phyloP scores from a whole-genome alignment of 805 yeast genomes.

The Babjeviella inositovora region DNA sequence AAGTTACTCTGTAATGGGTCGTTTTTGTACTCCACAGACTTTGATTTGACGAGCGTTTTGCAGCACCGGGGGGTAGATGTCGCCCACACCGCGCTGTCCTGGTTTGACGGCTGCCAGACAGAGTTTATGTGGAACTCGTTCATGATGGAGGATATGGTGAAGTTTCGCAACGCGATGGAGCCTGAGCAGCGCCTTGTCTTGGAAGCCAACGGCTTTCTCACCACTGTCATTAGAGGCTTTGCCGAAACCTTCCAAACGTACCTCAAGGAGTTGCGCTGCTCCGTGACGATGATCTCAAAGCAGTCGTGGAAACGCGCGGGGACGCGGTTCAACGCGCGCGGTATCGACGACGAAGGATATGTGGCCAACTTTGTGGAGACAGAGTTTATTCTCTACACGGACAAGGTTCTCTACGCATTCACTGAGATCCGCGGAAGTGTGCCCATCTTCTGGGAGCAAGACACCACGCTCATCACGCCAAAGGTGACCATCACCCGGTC shows the following conservation, averaged over 20 bases:
- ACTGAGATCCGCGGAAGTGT: conserved; percentile 91
- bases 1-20: conserved; percentile 77
- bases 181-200: conserved; percentile 37
- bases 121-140: conserved; percentile 97
- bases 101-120: conserved; percentile 48
- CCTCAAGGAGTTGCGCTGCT: conserved; percentile 18
- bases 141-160: conserved; percentile 69
- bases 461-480: conserved; percentile 78
- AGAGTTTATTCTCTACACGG: conserved; percentile 56
- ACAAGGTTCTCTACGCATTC: conserved; percentile 47
- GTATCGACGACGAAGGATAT: conserved; percentile 87
- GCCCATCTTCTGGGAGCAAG: conserved; percentile 97
- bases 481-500: conserved; percentile 84
- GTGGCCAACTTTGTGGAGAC: conserved; percentile 96
- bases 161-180: conserved; percentile 59
- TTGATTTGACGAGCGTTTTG: conserved; percentile 77
- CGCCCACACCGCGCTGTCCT: conserved; percentile 24
- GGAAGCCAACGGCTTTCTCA: conserved; percentile 68
- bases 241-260: conserved; percentile 55
- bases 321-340: conserved; percentile 87
- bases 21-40: conserved; percentile 82
- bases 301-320: conserved; percentile 98
- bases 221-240: conserved; percentile 90
- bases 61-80: conserved; percentile 54
- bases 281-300: conserved; percentile 71